These are phyloP conservation scores for Lactifluus hygrophoroides DNA, from an alignment of 768 basidiomycete species.

Conservation along the genomic window DNA sequence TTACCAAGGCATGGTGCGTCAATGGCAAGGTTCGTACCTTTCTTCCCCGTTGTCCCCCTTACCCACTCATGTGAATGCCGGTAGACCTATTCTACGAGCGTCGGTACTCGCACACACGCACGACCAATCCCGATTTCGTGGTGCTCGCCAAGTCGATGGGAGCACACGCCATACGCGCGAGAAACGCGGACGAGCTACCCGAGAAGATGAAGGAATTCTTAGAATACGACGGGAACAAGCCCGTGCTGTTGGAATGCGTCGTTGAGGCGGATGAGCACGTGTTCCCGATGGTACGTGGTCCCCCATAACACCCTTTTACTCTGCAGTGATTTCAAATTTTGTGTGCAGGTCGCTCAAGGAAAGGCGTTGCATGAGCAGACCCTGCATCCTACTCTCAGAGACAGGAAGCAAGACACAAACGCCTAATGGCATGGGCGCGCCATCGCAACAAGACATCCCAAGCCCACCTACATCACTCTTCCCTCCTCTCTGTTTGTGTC, in stretches of 20 bases:
- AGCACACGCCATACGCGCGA: conserved; percentile 81
- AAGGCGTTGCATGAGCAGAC: conserved; percentile 91
- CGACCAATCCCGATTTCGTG: conserved; percentile 95
- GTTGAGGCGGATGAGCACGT: conserved; percentile 83
- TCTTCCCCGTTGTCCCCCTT: neutral
- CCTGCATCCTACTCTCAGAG: conserved; percentile 45
- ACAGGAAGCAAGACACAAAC: neutral
- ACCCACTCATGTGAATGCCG: neutral
- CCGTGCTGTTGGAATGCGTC: conserved; percentile 84
- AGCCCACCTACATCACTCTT: too few relatives aligned
- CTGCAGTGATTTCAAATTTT: conserved; percentile 16
- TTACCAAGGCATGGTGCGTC: conserved; percentile 98
- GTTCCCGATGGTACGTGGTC: conserved; percentile 69
- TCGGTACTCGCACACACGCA: conserved; percentile 92
- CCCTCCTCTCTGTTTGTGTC: too few relatives aligned
- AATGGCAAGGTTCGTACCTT: conserved; percentile 82
- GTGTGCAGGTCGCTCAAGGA: conserved; percentile 70
- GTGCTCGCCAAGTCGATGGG: conserved; percentile 85
- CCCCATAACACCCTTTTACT: neutral
- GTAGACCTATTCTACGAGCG: conserved; percentile 90
- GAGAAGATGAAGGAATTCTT: conserved; percentile 98
- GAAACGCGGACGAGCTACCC: conserved; percentile 64
- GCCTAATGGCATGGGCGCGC: too few relatives aligned
- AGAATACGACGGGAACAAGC: conserved; percentile 82
- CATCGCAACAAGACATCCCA: too few relatives aligned